Conservation (phyloP, 805 yeast species). For the Monosporozyma yasuniensis region DNA sequence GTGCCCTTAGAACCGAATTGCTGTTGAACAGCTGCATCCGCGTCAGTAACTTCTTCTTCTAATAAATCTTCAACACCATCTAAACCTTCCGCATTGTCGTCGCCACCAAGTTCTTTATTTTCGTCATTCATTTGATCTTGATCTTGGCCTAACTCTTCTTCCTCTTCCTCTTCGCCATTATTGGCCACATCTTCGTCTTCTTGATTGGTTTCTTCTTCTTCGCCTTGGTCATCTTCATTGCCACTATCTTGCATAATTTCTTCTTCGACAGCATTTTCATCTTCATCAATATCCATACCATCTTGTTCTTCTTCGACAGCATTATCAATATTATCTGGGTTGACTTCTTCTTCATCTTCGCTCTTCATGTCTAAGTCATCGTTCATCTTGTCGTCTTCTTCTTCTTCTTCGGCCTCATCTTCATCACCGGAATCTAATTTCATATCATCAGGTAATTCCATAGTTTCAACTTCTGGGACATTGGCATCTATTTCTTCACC, state of each 20-base stretch:
- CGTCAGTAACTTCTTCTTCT: conserved; percentile 41
- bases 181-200: too few species aligned
- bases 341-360: conserved; percentile 40
- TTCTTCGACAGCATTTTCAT: conserved; percentile 34
- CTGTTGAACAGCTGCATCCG: conserved; percentile 52
- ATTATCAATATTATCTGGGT: conserved; percentile 44
- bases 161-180: conserved; percentile 16
- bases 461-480: conserved; percentile 75
- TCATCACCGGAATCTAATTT: conserved; percentile 77
- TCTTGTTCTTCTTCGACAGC: conserved; percentile 34
- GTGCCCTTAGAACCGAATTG: conserved; percentile 52
- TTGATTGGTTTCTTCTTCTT: conserved; percentile 15
- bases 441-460: conserved; percentile 89
- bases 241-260: conserved; percentile 46
- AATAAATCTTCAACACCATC: conserved; percentile 41
- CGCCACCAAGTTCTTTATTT: conserved; percentile 32
- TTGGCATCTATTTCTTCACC: conserved; percentile 59
- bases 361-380: conserved; percentile 31
- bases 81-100: conserved; percentile 44
- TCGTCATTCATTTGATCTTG: conserved; percentile 33
- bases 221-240: conserved; percentile 24
- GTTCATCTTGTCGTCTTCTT: conserved; percentile 29
- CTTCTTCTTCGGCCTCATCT: conserved; percentile 40
- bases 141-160: conserved; percentile 30
- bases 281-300: conserved; percentile 25